These are phyloP conservation scores for Pilatotrama ljubarskyi DNA, from an alignment of 768 basidiomycete species.

Conservation along the genomic window DNA sequence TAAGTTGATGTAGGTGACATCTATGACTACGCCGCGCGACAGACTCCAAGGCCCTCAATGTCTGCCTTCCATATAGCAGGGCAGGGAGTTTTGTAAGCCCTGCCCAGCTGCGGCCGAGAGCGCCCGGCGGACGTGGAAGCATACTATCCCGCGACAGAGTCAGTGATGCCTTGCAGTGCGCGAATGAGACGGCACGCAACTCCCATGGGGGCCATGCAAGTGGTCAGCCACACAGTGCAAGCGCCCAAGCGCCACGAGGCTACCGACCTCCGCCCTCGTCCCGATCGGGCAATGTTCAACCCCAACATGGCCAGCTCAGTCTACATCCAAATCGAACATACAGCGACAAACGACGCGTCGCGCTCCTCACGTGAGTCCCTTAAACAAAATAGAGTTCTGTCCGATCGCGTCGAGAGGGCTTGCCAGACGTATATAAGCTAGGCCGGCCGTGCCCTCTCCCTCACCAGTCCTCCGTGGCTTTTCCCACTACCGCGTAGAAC, in stretches of 20 bases:
- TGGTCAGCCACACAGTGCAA: not conserved
- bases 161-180: too few species aligned
- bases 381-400: not conserved
- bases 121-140: too few species aligned
- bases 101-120: too few species aligned
- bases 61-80: too few species aligned
- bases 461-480: not conserved
- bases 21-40: too few species aligned
- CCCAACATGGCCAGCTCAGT: not conserved
- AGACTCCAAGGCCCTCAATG: too few species aligned
- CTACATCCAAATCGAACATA: not conserved
- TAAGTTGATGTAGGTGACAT: too few species aligned
- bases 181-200: too few species aligned
- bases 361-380: not conserved
- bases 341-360: conserved; percentile 2
- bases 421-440: not conserved
- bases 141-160: too few species aligned
- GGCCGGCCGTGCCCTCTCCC: not conserved
- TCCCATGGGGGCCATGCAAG: too few species aligned
- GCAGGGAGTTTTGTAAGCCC: too few species aligned
- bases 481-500: not conserved
- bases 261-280: not conserved
- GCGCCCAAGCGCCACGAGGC: not conserved
- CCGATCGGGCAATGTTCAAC: not conserved
- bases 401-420: not conserved